A percentile compares a stretch with the other conserved stretches of the same genome.
Evolutionary conservation across 441 rosid species (phyloP).

Genomic region (Theobroma grandiflorum): DNA sequence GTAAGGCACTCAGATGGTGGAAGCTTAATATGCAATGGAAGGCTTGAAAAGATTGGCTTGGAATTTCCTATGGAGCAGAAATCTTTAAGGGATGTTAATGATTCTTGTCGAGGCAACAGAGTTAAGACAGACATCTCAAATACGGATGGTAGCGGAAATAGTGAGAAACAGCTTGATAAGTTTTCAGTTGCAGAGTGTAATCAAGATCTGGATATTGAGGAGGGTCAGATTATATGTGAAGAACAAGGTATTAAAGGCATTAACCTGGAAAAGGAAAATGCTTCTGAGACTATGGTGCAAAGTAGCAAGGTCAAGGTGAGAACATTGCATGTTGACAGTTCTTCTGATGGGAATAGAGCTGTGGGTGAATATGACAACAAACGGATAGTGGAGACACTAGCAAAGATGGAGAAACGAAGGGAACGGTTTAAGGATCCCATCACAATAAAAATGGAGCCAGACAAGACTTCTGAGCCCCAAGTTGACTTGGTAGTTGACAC

Average conservation of each 20-base stretch:
- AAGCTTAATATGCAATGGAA: conserved; percentile 27
- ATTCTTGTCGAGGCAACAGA: conserved; percentile 28
- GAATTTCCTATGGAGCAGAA: conserved; percentile 32
- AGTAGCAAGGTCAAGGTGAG: conserved; percentile 20
- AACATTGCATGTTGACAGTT: conserved; percentile 20
- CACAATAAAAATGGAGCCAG: conserved; percentile 30
- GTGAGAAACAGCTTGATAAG: conserved; percentile 33
- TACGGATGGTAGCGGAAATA: conserved; percentile 11
- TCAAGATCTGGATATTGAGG: conserved; percentile 46
- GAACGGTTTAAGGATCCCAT: conserved; percentile 63
- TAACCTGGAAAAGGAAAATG: conserved; percentile 28
- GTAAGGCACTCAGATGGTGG: conserved; percentile 33
- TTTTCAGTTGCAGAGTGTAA: conserved; percentile 24
- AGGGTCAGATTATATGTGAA: conserved; percentile 50
- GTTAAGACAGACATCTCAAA: conserved; percentile 15
- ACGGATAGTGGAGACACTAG: conserved; percentile 51
- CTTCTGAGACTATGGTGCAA: conserved; percentile 22
- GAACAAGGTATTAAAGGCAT: conserved; percentile 25
- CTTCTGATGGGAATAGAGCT: conserved; percentile 26
- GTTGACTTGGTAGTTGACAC: conserved; percentile 34
- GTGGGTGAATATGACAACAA: conserved; percentile 41
- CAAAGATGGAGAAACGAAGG: conserved; percentile 73
- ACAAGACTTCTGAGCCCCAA: conserved; percentile 29
- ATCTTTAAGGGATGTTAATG: conserved; percentile 22
- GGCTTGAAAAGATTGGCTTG: conserved; percentile 30